Evolutionary conservation across 441 rosid genomes (phyloP).

Genomic region (Populus tomentosa): DNA sequence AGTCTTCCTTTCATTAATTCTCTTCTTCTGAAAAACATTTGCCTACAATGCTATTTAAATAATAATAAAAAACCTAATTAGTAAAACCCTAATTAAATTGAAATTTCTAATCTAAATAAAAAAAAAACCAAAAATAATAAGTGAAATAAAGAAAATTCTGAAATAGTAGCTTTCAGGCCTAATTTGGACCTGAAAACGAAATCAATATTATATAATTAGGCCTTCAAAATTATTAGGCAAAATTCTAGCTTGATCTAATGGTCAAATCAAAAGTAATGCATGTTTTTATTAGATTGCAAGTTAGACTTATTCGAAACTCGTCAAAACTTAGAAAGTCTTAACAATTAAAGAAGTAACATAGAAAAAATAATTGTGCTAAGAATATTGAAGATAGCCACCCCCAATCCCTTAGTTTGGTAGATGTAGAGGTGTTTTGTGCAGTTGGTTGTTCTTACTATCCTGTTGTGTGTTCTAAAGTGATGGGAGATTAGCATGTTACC

Average conservation of each 20-base stretch:
- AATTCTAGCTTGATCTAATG: background rate
- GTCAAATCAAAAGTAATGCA: background rate
- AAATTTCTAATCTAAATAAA: no score
- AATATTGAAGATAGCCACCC: no score
- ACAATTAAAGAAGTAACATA: background rate
- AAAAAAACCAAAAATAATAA: no score
- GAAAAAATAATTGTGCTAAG: background rate
- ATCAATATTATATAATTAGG: background rate
- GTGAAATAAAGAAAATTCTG: no score
- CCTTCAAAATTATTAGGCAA: background rate
- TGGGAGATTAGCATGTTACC: background rate
- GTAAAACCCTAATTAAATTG: no score
- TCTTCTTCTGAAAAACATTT: no score
- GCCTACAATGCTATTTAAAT: no score
- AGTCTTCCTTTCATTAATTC: no score
- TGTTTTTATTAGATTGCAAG: background rate
- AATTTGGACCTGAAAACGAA: no score
- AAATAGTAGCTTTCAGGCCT: no score
- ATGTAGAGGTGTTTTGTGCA: background rate
- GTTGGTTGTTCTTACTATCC: background rate
- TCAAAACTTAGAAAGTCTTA: background rate
- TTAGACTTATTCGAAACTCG: background rate
- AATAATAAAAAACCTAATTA: no score
- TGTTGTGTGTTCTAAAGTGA: background rate
- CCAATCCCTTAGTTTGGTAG: background rate